These are phyloP conservation scores for Mycena kentingensis DNA, from an alignment of 768 basidiomycete genomes.

Conservation along the genomic window DNA sequence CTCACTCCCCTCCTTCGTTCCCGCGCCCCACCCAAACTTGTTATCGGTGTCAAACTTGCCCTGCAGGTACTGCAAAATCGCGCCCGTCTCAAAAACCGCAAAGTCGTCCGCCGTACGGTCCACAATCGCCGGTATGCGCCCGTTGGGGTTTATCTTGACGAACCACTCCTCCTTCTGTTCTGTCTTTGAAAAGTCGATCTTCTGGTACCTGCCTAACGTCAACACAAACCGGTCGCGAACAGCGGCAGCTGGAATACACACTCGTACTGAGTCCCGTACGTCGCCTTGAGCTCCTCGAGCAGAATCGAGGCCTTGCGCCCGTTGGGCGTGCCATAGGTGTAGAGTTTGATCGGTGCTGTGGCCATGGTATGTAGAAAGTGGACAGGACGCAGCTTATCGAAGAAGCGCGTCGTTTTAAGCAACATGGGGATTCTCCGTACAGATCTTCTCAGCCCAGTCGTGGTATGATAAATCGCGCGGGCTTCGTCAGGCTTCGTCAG, in stretches of 20 bases:
- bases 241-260: no score
- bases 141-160: conserved; percentile 42
- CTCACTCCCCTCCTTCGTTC: conserved; percentile 37
- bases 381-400: neutral
- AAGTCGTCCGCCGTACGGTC: conserved; percentile 33
- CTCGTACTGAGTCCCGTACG: conserved; percentile 42
- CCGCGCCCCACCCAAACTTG: conserved; percentile 42
- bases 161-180: conserved; percentile 37
- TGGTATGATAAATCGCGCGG: no score
- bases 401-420: no score
- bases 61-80: conserved; percentile 48
- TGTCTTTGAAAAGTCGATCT: conserved; percentile 22
- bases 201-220: conserved; percentile 16
- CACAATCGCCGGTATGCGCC: conserved; percentile 42
- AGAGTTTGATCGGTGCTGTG: conserved; percentile 35
- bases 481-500: no score
- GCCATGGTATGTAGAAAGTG: conserved; percentile 16
- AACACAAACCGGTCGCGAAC: no score
- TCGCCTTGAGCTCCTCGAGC: conserved; percentile 58
- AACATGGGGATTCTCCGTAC: no score
- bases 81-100: conserved; percentile 44
- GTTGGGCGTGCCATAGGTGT: conserved; percentile 57
- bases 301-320: conserved; percentile 52
- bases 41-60: conserved; percentile 46
- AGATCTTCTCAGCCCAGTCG: no score